phyloP scores from a whole-genome alignment of 2,329 filamentous ascomycete genomes.

The Sclerotinia sclerotiorum region DNA sequence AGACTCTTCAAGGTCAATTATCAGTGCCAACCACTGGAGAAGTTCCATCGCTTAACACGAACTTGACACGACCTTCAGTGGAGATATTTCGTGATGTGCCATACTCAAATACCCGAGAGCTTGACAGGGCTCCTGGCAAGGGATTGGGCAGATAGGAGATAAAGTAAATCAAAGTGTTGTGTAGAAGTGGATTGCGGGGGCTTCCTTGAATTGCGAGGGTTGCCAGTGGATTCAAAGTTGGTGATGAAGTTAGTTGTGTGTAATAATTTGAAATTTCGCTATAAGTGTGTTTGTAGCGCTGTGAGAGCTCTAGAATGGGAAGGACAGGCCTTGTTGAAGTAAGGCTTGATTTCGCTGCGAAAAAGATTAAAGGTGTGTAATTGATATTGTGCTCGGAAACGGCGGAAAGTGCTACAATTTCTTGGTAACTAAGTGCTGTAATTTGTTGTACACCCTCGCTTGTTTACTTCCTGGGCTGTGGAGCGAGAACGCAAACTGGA shows the following conservation, averaged over 20 bases:
- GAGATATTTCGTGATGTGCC: background rate
- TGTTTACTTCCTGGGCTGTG: background rate
- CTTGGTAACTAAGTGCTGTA: too few relatives aligned
- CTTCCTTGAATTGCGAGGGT: conserved; percentile 9
- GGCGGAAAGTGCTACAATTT: background rate
- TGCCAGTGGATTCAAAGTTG: conserved; percentile 5
- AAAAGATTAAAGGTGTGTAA: background rate
- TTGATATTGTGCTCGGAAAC: background rate
- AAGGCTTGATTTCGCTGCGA: background rate
- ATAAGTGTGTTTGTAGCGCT: conserved; percentile 4
- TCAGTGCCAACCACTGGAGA: conserved; percentile 4
- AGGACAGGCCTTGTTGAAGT: background rate
- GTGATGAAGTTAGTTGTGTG: conserved; percentile 8
- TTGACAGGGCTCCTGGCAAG: conserved; percentile 2
- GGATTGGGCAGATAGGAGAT: conserved; percentile 6
- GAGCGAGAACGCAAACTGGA: background rate
- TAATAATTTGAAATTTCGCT: conserved; percentile 1
- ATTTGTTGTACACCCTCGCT: background rate
- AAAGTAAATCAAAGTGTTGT: background rate
- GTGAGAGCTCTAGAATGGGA: background rate
- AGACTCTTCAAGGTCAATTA: background rate
- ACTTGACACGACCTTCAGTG: conserved; percentile 2
- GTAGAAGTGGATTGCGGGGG: conserved; percentile 5
- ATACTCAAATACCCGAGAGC: background rate
- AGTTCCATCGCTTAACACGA: background rate